phyloP scores from a whole-genome alignment of 2,329 filamentous ascomycete genomes.

The Aspergillus sp. region DNA sequence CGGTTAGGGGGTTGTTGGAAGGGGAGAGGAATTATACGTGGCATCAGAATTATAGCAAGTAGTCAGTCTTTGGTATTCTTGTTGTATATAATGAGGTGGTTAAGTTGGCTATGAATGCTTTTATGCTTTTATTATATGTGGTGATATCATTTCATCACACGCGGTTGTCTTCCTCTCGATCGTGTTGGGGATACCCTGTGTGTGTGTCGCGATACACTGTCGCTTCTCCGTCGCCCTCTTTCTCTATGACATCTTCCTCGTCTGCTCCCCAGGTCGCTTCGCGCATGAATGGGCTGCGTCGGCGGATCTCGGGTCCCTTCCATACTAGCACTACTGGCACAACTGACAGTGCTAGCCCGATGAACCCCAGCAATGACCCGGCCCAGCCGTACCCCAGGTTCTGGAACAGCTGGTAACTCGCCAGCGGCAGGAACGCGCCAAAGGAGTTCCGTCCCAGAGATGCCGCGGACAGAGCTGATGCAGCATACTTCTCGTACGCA shows the following conservation, averaged over 20 bases:
- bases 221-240: neutral
- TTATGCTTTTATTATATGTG: no score
- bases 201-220: constrained; percentile 1
- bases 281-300: constrained; percentile 34
- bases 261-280: constrained; percentile 27
- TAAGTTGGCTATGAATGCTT: no score
- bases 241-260: constrained; percentile 8
- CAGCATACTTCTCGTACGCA: constrained; percentile 52
- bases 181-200: neutral
- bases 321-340: constrained; percentile 46
- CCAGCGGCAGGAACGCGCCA: constrained; percentile 51
- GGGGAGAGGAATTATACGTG: constrained; percentile 43
- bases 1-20: constrained; percentile 32
- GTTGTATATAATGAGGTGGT: neutral
- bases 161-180: neutral
- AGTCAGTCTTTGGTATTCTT: neutral
- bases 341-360: constrained; percentile 41
- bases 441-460: constrained; percentile 49
- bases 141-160: no score
- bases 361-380: constrained; percentile 46
- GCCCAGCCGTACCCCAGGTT: constrained; percentile 49
- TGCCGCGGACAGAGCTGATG: constrained; percentile 50
- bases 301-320: constrained; percentile 44
- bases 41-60: constrained; percentile 47
- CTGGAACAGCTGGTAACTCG: constrained; percentile 43